Base-by-base conservation (phyloP, 345 rosid genomes). In the Eucalyptus cladocalyx region DNA sequence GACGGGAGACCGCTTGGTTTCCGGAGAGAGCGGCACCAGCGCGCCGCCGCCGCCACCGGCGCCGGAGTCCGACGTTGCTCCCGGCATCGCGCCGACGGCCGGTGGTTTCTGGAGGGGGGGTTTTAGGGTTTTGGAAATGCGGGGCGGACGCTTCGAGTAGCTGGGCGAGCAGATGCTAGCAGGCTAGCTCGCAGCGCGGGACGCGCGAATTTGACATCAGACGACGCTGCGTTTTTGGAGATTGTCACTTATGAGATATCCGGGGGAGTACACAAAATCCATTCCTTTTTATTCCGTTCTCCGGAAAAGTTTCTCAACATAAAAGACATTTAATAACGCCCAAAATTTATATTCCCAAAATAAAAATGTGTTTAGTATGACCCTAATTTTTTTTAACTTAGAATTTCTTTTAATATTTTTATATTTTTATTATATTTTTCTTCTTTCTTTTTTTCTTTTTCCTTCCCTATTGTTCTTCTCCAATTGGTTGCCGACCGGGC, bases 21-120 rank as follows among this genome's bases (percentile, higher is more conserved):
- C 93, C 24, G 91, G 86, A 12, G 92, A 54, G 53, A 89, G 72
- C 15, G 95, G 94, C 40, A 93, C 93, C 90, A 94, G 80, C 15
- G 91, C 93, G 87, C 96, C 94, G 62, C 90, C 87, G 48, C 88
- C 93, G 87, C 96, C 94, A 50, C 87, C 90, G 28, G 91, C 94
- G 62, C 86, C 90, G 28, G 91, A 72, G 60, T 93, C 93, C 17
- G 94, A 90, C 86, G 91, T 47, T 40, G 91, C 62, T 50, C 93
- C 94, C 40, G 96, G 94, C 98, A 97, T 97, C 81, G 62, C 69
- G 58, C 58, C 86, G 86, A 60, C 80, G 86, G 89, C 86, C 45
- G 47, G 50, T 67, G 65, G 50, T 45, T 19, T 43, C 5, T 47
- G 9, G 65, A 17, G 67, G 16, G 48, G 80, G 16, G 51, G 86